phyloP scores from a whole-genome alignment of 805 yeast genomes.

The Wickerhamiella occidentalis region DNA sequence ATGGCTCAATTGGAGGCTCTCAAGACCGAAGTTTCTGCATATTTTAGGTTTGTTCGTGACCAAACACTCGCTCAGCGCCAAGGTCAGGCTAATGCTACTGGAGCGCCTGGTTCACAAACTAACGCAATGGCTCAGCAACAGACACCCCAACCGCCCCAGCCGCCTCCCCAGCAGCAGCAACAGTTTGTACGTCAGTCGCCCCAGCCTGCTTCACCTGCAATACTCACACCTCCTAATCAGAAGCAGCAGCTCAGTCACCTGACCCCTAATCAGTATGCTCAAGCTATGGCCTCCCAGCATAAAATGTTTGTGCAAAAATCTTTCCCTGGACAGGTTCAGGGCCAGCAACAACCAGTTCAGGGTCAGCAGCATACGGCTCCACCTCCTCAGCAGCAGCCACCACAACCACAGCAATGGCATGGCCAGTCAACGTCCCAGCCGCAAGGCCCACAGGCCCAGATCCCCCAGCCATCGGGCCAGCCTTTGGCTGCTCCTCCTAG shows the following conservation, averaged over 20 bases:
- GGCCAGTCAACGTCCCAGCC: slow-evolving; percentile 12
- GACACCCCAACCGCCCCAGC: too few species aligned
- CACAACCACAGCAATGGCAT: slow-evolving; percentile 9
- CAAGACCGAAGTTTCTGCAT: slow-evolving; percentile 59
- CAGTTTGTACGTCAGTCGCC: slow-evolving; percentile 15
- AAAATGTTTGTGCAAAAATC: slow-evolving; percentile 18
- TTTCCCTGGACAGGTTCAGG: slow-evolving; percentile 11
- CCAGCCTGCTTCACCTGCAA: slow-evolving; percentile 11
- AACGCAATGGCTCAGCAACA: slow-evolving; percentile 19
- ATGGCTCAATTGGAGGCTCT: slow-evolving; percentile 60
- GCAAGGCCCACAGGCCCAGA: slow-evolving; percentile 12
- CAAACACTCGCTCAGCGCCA: slow-evolving; percentile 17
- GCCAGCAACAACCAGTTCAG: slow-evolving; percentile 15
- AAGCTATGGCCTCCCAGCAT: slow-evolving; percentile 15
- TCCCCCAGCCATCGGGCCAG: slow-evolving; percentile 13
- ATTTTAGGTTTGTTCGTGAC: slow-evolving; percentile 61
- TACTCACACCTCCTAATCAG: slow-evolving; percentile 13
- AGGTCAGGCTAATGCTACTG: slow-evolving; percentile 14
- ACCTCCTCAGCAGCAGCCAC: slow-evolving; percentile 16
- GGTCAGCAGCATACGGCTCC: slow-evolving; percentile 21
- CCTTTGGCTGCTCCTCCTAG: not conserved
- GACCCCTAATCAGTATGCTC: slow-evolving; percentile 11
- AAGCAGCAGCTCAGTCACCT: slow-evolving; percentile 15
- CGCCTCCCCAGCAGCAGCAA: slow-evolving; percentile 14
- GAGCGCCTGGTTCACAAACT: not conserved